Evolutionary conservation across 2,329 filamentous ascomycete genomes (phyloP), one percentile per base, ranked within the genome.

Genomic region (Leptographium galeiforme): DNA sequence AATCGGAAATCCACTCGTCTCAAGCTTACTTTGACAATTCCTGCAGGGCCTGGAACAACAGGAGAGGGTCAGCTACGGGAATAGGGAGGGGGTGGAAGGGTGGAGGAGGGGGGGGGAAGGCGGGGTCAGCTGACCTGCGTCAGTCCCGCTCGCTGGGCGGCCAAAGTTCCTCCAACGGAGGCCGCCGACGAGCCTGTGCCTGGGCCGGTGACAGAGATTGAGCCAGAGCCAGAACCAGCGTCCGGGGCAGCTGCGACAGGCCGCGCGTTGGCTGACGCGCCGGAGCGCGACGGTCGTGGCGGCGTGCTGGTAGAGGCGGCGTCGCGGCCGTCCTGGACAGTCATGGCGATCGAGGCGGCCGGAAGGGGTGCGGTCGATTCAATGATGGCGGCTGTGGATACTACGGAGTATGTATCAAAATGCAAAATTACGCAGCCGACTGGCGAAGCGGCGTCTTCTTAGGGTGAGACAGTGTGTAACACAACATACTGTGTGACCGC

Each of bases 11-110:
- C 25, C 25, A 25, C 25, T 5, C 25, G 25, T 25, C 25, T 25
- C 25, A 25, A 25, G 25, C 53, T 51, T 52, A 58, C 56, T 46
- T 53, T 8, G 55, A 46, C 33, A 58, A 45, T 52, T 58, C 57
- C 53, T 53, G 19, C 11, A 58, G 48, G 14, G 57, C 57, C 57
- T 57, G 44, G n/a, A 53, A n/a, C 50, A 40, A 18, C 43, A 49
- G n/a, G 44, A 25, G 25, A 38, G 43, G 38, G 50, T 55, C 48
- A 55, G 53, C 48, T 25, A 25, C 25, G 25, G 25, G 25, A 25
- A 25, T 25, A 25, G 25, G 2, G 25, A 25, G 25, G 25, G 5
- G 25, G 25, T 2, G 5, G 25, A 5, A 5, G 25, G 25, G 5
- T 2, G 25, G 25, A 3, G 7, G 14, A 40, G 40, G 40, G 19